Evolutionary conservation across 257 asterid genomes (phyloP).

Genomic region (Lycium ferocissimum): DNA sequence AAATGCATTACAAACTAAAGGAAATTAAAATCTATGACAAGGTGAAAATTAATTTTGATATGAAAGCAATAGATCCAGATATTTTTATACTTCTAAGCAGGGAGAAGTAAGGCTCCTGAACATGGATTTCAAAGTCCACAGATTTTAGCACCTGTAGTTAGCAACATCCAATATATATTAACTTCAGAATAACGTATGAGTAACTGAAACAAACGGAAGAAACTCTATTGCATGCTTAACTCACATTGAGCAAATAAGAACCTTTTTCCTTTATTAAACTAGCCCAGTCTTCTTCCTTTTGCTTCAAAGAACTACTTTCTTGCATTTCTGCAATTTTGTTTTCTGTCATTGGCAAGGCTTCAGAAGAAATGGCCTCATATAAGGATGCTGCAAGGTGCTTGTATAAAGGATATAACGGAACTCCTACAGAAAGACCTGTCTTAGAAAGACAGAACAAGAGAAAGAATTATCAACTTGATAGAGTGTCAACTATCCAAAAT

Average conservation of each 20-base stretch:
- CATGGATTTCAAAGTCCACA: constrained; percentile 81
- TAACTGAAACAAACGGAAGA: constrained; percentile 24
- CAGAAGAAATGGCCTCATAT: constrained; percentile 53
- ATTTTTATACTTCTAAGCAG: constrained; percentile 63
- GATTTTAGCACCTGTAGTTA: constrained; percentile 58
- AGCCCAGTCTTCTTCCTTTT: constrained; percentile 56
- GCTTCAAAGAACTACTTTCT: constrained; percentile 43
- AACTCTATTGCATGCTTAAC: constrained; percentile 20
- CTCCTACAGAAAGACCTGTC: constrained; percentile 56
- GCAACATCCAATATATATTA: not conserved
- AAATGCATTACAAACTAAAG: not conserved
- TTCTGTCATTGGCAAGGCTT: constrained; percentile 41
- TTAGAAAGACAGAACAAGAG: not conserved
- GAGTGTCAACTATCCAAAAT: not conserved
- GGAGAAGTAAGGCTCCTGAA: constrained; percentile 89
- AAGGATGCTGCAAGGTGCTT: constrained; percentile 71
- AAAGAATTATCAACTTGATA: not conserved
- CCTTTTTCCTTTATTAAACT: constrained; percentile 58
- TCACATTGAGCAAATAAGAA: constrained; percentile 56
- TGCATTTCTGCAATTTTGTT: constrained; percentile 40
- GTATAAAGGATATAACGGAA: constrained; percentile 75
- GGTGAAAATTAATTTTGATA: not conserved
- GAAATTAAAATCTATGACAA: constrained; percentile 5
- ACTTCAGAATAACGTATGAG: not conserved
- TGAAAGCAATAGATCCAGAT: constrained; percentile 19